Evolutionary conservation across 1,139 yeast species (phyloP), one percentile per base, ranked within the genome.

Genomic region (Nakaseomyces glabratus): DNA sequence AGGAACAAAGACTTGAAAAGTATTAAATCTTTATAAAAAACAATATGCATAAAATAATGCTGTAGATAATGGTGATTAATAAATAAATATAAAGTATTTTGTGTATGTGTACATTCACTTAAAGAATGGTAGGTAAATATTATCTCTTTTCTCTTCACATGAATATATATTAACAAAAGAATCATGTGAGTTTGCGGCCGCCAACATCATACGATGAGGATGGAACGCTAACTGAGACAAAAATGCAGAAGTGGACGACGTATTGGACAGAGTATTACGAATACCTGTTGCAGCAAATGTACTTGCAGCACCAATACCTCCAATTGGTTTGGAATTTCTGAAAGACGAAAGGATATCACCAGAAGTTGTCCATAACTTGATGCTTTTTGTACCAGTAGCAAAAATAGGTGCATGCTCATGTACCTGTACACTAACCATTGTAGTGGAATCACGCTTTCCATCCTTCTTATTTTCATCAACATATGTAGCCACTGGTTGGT

Each of bases 321-420:
- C 39, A 58, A 52, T 33, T 10, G 58, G 50, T 21, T 61, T 57
- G 8, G 77, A 74, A 41, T 76, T 76, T 45, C 71, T 72, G 43
- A 86, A 71, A 4, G 73, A 66, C 1, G 84, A 64, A 10, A 86
- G 64, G 35, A 74, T 56, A 39, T 79, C 82, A 4, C 97, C 97
- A 1, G 80, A 65, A 0, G 95, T 86, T 4, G 94, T 78, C 85
- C 93, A 88, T 7, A 88, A 63, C 30, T 82, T 80, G n/a, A 86
- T 77, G 28, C 72, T 68, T 43, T 78, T 79, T 4, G 93, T 78
- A 0, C 95, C 97, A 2, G 94, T 79, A 8, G 86, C 85, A 44
- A 88, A 73, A 1, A 88, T 69, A 0, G 98, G 97, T 0, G 98
- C 98, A 60, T 90, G 98, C 51, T 90, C 98, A 59, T 90, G 98